phyloP scores from a whole-genome alignment of 257 asterid species.

The Solanum neorickii region DNA sequence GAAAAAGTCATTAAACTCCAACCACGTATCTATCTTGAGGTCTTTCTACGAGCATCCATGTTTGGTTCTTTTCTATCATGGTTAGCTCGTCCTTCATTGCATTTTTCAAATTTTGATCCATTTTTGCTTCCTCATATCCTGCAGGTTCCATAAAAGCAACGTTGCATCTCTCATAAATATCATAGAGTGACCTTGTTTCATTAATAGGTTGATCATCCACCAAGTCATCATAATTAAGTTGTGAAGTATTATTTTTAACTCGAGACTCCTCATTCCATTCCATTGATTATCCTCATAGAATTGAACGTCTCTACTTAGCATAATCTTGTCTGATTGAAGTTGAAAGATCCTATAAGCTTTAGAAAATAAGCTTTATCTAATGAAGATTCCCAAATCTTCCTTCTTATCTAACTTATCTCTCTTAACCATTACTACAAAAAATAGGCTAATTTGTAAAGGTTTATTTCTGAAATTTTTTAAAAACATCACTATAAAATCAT shows the following conservation, averaged over 20 bases:
- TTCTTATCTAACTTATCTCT: background rate
- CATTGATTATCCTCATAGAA: background rate
- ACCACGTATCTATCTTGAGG: background rate
- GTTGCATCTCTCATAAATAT: background rate
- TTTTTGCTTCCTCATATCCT: background rate
- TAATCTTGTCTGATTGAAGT: background rate
- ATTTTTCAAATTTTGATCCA: background rate
- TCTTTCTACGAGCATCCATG: too few species aligned
- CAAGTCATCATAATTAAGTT: background rate
- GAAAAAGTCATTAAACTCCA: background rate
- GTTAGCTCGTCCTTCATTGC: background rate
- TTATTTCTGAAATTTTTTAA: too few species aligned
- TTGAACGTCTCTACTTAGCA: background rate
- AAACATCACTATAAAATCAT: too few species aligned
- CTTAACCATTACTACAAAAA: background rate
- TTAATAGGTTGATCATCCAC: background rate
- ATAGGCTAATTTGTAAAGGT: too few species aligned
- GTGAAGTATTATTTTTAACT: too few species aligned
- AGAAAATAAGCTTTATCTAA: background rate
- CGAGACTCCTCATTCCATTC: background rate
- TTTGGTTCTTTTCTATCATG: too few species aligned
- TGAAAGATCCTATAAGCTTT: background rate
- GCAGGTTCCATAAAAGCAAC: background rate
- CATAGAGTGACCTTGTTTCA: background rate
- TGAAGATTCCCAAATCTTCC: background rate